phyloP scores from a whole-genome alignment of 148 eudicot genomes.

The Diospyros kaki region DNA sequence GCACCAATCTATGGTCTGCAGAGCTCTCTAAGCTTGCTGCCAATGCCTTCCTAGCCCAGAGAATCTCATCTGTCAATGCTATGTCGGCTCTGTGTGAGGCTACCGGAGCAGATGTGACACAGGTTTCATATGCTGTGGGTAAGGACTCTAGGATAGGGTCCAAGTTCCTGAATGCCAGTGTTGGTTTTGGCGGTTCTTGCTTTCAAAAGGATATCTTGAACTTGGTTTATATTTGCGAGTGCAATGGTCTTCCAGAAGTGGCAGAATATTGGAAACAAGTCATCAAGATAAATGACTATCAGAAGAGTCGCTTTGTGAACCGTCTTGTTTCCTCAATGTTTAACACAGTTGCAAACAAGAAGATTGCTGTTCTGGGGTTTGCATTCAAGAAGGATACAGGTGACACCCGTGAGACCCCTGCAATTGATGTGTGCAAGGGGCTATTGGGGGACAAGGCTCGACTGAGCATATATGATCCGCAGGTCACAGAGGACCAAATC shows the following conservation, averaged over 20 bases:
- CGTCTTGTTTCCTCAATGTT: conserved; percentile 71
- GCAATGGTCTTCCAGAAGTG: conserved; percentile 75
- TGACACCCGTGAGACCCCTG: conserved; percentile 73
- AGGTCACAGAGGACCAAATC: conserved; percentile 67
- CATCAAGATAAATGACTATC: conserved; percentile 67
- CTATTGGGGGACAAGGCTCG: conserved; percentile 60
- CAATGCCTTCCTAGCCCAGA: conserved; percentile 41
- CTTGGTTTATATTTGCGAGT: conserved; percentile 25
- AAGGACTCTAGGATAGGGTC: conserved; percentile 19
- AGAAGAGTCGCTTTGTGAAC: conserved; percentile 30
- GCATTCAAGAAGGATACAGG: conserved; percentile 75
- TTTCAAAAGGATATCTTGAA: conserved; percentile 18
- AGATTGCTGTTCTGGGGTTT: conserved; percentile 63
- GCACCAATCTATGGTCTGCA: conserved; percentile 77
- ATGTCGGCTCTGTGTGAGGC: conserved; percentile 33
- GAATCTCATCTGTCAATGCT: conserved; percentile 16
- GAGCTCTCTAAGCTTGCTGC: conserved; percentile 86
- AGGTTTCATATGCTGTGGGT: conserved; percentile 66
- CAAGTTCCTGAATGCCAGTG: conserved; percentile 17
- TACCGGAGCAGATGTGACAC: conserved; percentile 66
- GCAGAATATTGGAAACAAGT: conserved; percentile 84
- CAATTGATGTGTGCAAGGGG: conserved; percentile 74
- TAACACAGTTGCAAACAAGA: conserved; percentile 61
- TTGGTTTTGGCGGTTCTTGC: conserved; percentile 18
- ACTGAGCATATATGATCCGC: conserved; percentile 69